A percentile compares a stretch with the other conserved stretches of the same genome.
Conservation (phyloP, 2,329 filamentous ascomycete species). For the Plectosphaerella plurivora region DNA sequence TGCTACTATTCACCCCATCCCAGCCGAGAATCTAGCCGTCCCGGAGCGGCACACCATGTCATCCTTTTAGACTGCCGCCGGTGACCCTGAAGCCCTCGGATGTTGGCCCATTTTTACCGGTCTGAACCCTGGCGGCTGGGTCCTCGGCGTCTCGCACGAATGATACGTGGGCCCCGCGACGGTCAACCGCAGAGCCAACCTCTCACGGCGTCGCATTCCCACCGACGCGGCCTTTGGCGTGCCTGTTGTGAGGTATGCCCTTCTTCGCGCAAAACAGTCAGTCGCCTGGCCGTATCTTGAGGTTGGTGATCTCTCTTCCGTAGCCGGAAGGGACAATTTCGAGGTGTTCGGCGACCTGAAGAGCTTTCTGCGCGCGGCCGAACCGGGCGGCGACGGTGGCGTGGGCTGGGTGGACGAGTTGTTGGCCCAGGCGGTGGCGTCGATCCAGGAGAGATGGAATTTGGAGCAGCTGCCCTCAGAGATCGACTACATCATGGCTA, state of each 20-base stretch:
- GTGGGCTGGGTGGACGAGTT: background rate
- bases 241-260: background rate
- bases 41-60: too few relatives aligned
- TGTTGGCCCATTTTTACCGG: background rate
- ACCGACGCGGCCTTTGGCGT: background rate
- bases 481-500: background rate
- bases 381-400: background rate
- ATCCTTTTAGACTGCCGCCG: background rate
- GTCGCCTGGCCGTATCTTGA: background rate
- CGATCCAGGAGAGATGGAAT: background rate
- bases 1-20: background rate
- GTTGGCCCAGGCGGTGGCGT: background rate
- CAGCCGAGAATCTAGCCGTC: background rate
- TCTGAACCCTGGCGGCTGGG: slow-evolving; percentile 2
- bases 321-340: background rate
- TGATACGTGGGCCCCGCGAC: background rate
- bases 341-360: background rate
- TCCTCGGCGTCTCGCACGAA: slow-evolving; percentile 3
- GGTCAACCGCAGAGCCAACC: background rate
- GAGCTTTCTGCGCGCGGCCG: background rate
- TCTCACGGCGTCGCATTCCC: background rate
- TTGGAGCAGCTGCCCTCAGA: background rate
- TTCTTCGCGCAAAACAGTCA: background rate
- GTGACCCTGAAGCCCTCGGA: background rate
- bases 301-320: too few relatives aligned